Conservation (phyloP, 257 asterid genomes). For the Anisodus tanguticus region DNA sequence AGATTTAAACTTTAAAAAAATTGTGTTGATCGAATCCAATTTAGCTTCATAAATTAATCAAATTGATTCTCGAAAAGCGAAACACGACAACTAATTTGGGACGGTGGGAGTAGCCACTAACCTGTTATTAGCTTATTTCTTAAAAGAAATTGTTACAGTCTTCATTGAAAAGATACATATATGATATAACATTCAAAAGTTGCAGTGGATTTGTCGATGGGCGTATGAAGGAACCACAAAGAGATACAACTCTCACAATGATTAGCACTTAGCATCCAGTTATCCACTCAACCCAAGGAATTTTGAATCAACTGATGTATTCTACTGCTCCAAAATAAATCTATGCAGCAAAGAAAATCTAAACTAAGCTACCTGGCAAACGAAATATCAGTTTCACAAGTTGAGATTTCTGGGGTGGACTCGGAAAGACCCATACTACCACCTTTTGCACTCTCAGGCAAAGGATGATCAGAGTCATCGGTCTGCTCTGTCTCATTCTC, state of each 20-base stretch:
- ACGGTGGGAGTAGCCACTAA: neutral
- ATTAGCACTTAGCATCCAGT: neutral
- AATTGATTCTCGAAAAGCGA: no score
- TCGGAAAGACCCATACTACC: constrained; percentile 50
- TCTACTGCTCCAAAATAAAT: neutral
- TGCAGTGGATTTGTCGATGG: neutral
- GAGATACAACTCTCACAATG: neutral
- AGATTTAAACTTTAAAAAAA: no score
- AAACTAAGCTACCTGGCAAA: constrained; percentile 58
- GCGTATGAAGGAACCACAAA: neutral
- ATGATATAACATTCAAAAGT: constrained; percentile 1
- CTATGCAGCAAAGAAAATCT: neutral
- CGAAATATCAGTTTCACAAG: constrained; percentile 56
- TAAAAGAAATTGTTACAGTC: neutral
- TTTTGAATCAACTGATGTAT: neutral
- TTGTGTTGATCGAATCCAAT: no score
- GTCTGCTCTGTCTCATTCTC: constrained; percentile 46
- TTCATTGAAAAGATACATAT: neutral
- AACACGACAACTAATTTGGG: no score
- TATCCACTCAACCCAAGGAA: neutral
- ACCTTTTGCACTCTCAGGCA: constrained; percentile 43
- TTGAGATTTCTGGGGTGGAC: constrained; percentile 67
- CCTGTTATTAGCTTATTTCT: neutral
- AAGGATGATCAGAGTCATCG: constrained; percentile 50
- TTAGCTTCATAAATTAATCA: no score